These are phyloP conservation scores for Dissophora globulifera DNA, from an alignment of 192 early-diverging fungal genomes.

Conservation along the genomic window DNA sequence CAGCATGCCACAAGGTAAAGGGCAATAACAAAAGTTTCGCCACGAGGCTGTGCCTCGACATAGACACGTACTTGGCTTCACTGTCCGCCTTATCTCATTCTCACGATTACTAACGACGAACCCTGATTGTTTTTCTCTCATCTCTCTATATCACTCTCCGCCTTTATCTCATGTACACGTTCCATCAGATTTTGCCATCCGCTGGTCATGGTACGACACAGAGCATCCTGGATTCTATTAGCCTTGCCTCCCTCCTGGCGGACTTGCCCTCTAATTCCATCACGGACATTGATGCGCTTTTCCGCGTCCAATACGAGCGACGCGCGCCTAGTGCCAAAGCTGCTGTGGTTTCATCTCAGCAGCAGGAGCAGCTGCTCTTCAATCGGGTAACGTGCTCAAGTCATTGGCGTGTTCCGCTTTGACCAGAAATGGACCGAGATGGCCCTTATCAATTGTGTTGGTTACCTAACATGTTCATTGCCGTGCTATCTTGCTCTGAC, in stretches of 20 bases:
- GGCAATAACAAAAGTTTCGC: no score
- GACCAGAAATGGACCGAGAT: no score
- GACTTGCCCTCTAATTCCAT: constrained; percentile 37
- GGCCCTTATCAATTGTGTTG: no score
- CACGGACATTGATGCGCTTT: constrained; percentile 39
- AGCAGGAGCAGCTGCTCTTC: constrained; percentile 37
- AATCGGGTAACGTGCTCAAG: constrained; percentile 19
- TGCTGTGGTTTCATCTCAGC: constrained; percentile 15
- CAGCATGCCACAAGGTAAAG: constrained; percentile 40
- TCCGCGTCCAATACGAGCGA: constrained; percentile 34
- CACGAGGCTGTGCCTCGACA: no score
- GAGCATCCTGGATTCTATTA: constrained; percentile 32
- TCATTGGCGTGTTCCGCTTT: no score
- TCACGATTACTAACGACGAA: no score
- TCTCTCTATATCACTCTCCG: not conserved
- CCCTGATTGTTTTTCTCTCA: not conserved
- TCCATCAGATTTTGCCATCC: constrained; percentile 28
- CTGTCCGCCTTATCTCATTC: not conserved
- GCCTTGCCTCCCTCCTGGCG: constrained; percentile 31
- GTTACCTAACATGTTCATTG: no score
- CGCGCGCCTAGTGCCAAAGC: constrained; percentile 28
- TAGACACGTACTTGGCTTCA: no score
- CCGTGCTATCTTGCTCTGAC: no score
- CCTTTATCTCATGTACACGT: not conserved
- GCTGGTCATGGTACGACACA: constrained; percentile 43